Evolutionary conservation across 306 rosid species (phyloP).

Genomic region (Oxytropis ochrocephala): DNA sequence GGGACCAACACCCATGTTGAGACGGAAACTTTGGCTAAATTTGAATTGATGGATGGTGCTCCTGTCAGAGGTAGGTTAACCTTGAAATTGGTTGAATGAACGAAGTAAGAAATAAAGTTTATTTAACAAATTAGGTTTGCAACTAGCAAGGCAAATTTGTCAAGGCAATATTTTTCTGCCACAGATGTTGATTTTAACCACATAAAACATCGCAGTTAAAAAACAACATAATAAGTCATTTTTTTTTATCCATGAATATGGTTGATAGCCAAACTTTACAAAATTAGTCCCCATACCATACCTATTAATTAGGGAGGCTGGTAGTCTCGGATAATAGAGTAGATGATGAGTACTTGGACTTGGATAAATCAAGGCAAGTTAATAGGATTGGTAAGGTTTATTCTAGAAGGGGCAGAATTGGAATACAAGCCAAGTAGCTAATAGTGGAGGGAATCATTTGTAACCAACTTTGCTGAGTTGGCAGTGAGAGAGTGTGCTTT

Average conservation of each 20-base stretch:
- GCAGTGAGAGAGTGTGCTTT: too few relatives aligned
- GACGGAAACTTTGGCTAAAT: conserved; percentile 97
- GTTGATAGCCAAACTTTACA: background rate
- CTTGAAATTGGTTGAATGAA: background rate
- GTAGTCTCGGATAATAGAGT: background rate
- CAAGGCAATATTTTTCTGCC: background rate
- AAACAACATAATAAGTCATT: too few relatives aligned
- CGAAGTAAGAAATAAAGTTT: background rate
- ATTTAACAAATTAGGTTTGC: background rate
- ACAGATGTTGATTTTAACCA: background rate
- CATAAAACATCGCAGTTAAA: too few relatives aligned
- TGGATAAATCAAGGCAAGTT: too few relatives aligned
- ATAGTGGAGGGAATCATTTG: too few relatives aligned
- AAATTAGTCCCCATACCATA: background rate
- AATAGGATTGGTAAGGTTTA: too few relatives aligned
- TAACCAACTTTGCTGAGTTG: too few relatives aligned
- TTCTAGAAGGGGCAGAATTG: too few relatives aligned
- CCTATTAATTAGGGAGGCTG: too few relatives aligned
- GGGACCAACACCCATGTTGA: conserved; percentile 97
- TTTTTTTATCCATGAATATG: too few relatives aligned
- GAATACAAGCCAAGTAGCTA: too few relatives aligned
- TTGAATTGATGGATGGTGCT: conserved; percentile 99
- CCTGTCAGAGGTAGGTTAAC: conserved; percentile 84
- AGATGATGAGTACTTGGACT: too few relatives aligned
- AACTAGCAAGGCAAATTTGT: background rate